phyloP scores from a whole-genome alignment of 2,329 filamentous ascomycete species.

The Curvularia lunata region DNA sequence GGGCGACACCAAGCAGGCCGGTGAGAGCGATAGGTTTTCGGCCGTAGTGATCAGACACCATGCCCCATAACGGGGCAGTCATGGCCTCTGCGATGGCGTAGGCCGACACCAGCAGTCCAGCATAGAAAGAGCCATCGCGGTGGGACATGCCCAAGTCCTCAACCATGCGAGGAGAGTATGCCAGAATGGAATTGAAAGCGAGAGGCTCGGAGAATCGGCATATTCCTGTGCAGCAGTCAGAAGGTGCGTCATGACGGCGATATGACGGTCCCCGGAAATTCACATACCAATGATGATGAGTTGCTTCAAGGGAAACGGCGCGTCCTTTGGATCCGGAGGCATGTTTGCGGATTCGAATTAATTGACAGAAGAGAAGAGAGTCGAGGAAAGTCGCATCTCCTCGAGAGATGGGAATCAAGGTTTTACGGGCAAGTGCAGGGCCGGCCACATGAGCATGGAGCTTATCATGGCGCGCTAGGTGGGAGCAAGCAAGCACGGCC shows the following conservation, averaged over 20 bases:
- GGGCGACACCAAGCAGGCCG: slow-evolving; percentile 77
- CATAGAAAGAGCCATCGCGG: slow-evolving; percentile 75
- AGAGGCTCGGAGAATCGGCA: slow-evolving; percentile 92
- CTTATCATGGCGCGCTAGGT: slow-evolving; percentile 27
- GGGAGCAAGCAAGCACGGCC: slow-evolving; percentile 27
- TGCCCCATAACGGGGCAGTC: slow-evolving; percentile 71
- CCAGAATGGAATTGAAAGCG: slow-evolving; percentile 91
- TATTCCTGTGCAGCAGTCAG: slow-evolving; percentile 67
- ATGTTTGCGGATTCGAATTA: slow-evolving; percentile 31
- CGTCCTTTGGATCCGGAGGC: slow-evolving; percentile 43
- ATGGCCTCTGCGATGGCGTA: slow-evolving; percentile 86
- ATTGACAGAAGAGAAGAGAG: slow-evolving; percentile 15
- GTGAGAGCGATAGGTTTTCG: slow-evolving; percentile 51
- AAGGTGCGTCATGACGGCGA: slow-evolving; percentile 23
- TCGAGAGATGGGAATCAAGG: slow-evolving; percentile 24
- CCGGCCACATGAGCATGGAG: slow-evolving; percentile 16
- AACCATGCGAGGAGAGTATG: slow-evolving; percentile 63
- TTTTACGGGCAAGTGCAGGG: slow-evolving; percentile 20
- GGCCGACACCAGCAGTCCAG: slow-evolving; percentile 82
- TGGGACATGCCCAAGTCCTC: slow-evolving; percentile 47
- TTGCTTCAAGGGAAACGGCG: slow-evolving; percentile 55
- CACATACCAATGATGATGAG: slow-evolving; percentile 53
- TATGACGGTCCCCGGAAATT: slow-evolving; percentile 15
- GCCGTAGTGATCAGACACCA: slow-evolving; percentile 50
- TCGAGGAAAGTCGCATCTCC: slow-evolving; percentile 23